These are phyloP conservation scores for Gentiana dahurica DNA, from an alignment of 257 asterid genomes.

Conservation along the genomic window DNA sequence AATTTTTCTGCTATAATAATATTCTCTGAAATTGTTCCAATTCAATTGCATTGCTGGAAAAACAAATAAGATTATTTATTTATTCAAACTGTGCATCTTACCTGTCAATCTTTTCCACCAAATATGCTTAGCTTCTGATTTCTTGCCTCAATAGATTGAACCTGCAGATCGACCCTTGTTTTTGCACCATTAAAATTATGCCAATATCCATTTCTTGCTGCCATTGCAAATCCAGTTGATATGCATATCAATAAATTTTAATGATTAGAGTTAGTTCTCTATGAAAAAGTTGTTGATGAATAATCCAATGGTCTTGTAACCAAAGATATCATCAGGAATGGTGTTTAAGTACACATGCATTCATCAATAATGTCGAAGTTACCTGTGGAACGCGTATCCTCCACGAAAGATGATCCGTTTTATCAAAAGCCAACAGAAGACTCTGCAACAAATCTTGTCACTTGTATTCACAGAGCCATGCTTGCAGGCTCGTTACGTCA, in stretches of 20 bases:
- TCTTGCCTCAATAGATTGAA: background rate
- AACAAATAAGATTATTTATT: constrained; percentile 1
- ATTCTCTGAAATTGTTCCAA: background rate
- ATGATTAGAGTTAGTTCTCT: background rate
- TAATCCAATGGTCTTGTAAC: background rate
- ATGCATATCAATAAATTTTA: background rate
- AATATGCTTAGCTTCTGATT: background rate
- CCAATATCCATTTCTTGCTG: background rate
- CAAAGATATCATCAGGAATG: constrained; percentile 15
- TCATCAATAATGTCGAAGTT: constrained; percentile 14
- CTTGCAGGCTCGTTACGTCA: constrained; percentile 27
- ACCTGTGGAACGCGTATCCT: constrained; percentile 16
- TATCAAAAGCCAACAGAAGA: constrained; percentile 19
- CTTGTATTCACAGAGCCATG: constrained; percentile 45
- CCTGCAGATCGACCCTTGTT: constrained; percentile 5
- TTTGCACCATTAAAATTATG: background rate
- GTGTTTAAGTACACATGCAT: constrained; percentile 12
- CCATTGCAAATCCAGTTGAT: constrained; percentile 1
- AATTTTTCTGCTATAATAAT: background rate
- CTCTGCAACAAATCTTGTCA: constrained; percentile 40
- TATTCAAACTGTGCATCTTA: background rate
- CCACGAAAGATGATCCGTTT: constrained; percentile 10
- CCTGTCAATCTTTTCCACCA: constrained; percentile 1
- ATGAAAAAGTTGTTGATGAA: background rate
- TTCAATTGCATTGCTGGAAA: constrained; percentile 4